Evolutionary conservation across 345 rosid species (phyloP).

Genomic region (Hypericum androsaemum): DNA sequence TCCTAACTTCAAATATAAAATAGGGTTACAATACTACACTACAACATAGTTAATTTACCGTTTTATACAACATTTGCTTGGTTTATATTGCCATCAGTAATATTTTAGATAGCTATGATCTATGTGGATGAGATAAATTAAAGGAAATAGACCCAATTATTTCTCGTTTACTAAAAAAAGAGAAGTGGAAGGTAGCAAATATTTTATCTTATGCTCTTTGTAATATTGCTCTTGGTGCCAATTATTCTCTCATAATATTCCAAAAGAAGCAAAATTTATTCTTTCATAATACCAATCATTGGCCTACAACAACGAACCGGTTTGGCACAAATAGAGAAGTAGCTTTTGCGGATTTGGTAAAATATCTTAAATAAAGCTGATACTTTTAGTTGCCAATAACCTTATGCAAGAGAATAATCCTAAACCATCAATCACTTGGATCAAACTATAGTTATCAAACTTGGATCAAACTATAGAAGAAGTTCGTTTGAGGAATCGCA

Average conservation of each 20-base stretch:
- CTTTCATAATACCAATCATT: slow-evolving; percentile 33
- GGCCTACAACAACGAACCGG: slow-evolving; percentile 16
- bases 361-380: slow-evolving; percentile 7
- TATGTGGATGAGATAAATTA: no score
- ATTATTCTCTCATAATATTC: background rate
- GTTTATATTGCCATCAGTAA: no score
- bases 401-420: no score
- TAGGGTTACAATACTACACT: no score
- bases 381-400: slow-evolving; percentile 23
- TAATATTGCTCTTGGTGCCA: slow-evolving; percentile 19
- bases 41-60: no score
- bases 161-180: slow-evolving; percentile 15
- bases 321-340: slow-evolving; percentile 13
- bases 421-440: no score
- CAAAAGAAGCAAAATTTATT: slow-evolving; percentile 13
- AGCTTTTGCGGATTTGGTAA: slow-evolving; percentile 29
- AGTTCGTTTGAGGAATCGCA: no score
- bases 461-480: no score
- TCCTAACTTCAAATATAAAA: no score
- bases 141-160: slow-evolving; percentile 21
- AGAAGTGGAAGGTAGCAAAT: slow-evolving; percentile 15
- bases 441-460: no score
- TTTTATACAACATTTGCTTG: no score
- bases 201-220: slow-evolving; percentile 25
- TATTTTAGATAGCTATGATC: no score